These are phyloP conservation scores for Epichloe bromicola DNA, from an alignment of 2,329 filamentous ascomycete species.

Conservation along the genomic window DNA sequence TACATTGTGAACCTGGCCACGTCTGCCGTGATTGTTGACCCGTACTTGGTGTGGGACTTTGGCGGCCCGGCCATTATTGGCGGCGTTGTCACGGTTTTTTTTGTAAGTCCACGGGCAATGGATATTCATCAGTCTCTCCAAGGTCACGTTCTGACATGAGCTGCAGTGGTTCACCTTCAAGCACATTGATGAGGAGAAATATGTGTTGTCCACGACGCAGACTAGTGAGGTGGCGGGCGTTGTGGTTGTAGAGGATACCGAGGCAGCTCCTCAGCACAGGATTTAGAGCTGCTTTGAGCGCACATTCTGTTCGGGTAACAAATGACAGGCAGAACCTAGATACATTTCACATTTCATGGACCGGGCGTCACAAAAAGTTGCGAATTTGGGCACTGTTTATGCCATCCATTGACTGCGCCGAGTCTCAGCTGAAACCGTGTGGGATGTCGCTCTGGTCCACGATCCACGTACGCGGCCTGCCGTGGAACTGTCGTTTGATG, in stretches of 20 bases:
- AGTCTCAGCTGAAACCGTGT: too few species aligned
- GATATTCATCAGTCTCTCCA: background rate
- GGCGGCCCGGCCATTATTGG: slow-evolving; percentile 34
- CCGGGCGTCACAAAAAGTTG: too few species aligned
- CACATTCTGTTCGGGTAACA: too few species aligned
- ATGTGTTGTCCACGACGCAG: slow-evolving; percentile 13
- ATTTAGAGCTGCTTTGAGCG: too few species aligned
- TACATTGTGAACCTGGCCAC: slow-evolving; percentile 32
- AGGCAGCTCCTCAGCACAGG: too few species aligned
- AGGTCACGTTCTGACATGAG: background rate
- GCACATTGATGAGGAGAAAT: slow-evolving; percentile 14
- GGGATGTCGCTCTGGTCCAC: too few species aligned
- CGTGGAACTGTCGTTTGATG: slow-evolving; percentile 8
- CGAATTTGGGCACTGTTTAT: too few species aligned
- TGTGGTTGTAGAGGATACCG: background rate
- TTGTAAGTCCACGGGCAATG: slow-evolving; percentile 11
- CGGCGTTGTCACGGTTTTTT: slow-evolving; percentile 30
- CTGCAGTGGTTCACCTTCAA: slow-evolving; percentile 9
- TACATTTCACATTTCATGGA: too few species aligned
- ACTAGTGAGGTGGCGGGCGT: slow-evolving; percentile 5
- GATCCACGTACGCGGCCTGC: too few species aligned
- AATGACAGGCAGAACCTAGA: too few species aligned
- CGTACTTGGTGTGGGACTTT: slow-evolving; percentile 37
- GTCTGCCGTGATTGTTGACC: slow-evolving; percentile 33
- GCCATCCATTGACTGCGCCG: too few species aligned